Base-by-base conservation (phyloP, 2,329 filamentous ascomycete species). In the Xylaria hypoxylon region DNA sequence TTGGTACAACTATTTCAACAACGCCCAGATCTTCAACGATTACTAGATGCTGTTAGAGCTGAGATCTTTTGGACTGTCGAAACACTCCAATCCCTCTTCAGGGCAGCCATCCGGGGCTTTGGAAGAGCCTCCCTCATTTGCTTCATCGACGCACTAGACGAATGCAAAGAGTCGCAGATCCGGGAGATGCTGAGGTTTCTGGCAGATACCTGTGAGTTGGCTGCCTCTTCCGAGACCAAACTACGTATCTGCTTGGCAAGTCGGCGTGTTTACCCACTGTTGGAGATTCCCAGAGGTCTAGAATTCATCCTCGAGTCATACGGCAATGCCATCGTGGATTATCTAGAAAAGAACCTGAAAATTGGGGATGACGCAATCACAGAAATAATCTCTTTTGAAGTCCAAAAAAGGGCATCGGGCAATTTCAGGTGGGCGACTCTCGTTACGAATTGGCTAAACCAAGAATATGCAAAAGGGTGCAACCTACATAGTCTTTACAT, bases 241-340 rank as follows among this genome's bases (percentile, higher is more conserved):
- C 71, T 86, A 0, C 72, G 67, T 0, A 69, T 83, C 0, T 84
- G 80, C 55, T 79, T 85, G 5, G 82, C 83, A 0, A 85, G 83
- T 28, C 57, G 70, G 5, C 66, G 8, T 64, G 65, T 48, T 73
- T 71, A 31, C 71, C 70, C 4, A 22, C 47, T 62, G 38, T 59
- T n/a, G 59, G 59, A 45, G 35, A 58, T 28, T 24, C 24, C 24
- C 35, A 10, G 35, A 19, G 40, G 24, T 31, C 26, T 51, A n/a
- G 48, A 51, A 33, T 51, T 33, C 19, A 33, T 13, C 8, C 48
- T 51, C 26, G 26, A 51, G 8, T 5, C 48, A 33, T 33, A 33
- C 10, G 28, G 48, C 6, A n/a, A 51, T 11, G 31, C 26, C 2
- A 51, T 51, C 2, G 48, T 33, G 26, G 22, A 31, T 4, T 51